Evolutionary conservation across 2,329 filamentous ascomycete species (phyloP), one percentile per base, ranked within the genome.

Genomic region (Aspergillus sp.): DNA sequence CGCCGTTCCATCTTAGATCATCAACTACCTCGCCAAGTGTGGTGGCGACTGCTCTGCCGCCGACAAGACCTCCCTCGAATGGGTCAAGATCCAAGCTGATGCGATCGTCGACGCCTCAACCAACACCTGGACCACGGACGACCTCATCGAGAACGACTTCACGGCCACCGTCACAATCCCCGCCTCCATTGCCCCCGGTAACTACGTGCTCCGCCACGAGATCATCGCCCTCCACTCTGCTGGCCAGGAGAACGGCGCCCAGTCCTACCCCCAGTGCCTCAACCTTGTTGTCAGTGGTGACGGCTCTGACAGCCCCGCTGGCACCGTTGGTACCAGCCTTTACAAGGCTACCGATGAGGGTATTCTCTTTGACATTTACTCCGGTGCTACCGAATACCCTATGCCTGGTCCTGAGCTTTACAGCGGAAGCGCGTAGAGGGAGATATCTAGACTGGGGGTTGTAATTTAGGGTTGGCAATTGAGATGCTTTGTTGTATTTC

Each of bases 21-120:
- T 89, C 61, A 82, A 82, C 70, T 89, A 88, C 76, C 75, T 88
- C n/a, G 86, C 86, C 54, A 79, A 79, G 64, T 86, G 83, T 73
- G 73, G 80, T 52, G 83, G 81, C 22, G 80, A 85, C 70, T 87
- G 83, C 71, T 76, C 80, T 39, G 70, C 71, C 0, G 83, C 81
- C 56, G 80, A 83, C 71, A 83, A 84, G 71, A 73, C 70, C 2
- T 67, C 74, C 5, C 78, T 88, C 30, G 72, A 82, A 62, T 88
- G 82, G 72, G 83, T 86, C 80, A 89, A 89, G 80, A 87, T 89
- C 58, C 79, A 82, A 39, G 79, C 79, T 54, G 76, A 71, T 33
- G 86, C 85, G 56, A 78, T 85, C 61, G 74, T 82, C 59, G 68
- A 75, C 59, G 75, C 73, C 46, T 73, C 66, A 54, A 69, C 80